Evolutionary conservation across 1,139 yeast genomes (phyloP), one percentile per base, ranked within the genome.

Genomic region (Saccharomyces hybrid): DNA sequence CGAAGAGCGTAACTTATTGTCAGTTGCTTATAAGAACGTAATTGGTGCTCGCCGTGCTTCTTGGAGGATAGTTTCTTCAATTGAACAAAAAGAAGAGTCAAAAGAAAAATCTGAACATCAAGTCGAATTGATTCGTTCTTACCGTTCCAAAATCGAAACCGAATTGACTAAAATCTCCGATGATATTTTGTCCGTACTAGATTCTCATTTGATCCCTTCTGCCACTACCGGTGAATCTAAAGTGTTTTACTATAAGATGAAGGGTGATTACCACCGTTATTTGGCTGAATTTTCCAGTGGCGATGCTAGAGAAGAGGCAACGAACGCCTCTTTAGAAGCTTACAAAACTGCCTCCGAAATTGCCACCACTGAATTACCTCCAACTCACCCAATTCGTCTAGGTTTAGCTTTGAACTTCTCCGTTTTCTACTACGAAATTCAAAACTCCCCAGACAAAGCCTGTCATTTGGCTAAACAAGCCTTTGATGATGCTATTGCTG

Each of bases 41-140:
- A 91, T 93, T 77, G 99, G 99, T 70, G 97, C 98, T 57, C 91
- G 98, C 72, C 91, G 99, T 78, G 98, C 99, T 58, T 89, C 97
- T 49, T 93, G 99, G 99, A 86, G 98, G 82, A 91, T 91, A 73
- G 97, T 91, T 57, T 89, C 97, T 50, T 90, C 97, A 49, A 91
- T 91, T 69, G 98, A 91, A 77, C 98, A 91, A 78, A 91, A 91
- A 79, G 98, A 91, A 78, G 98, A 91, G 79, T 93, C 97, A 69
- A 89, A 90, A 79, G 96, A 95, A 71, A 88, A 89, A 70, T 61
- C 70, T 13, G 69, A 65, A 44, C 69, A 67, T 63, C 97, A 91
- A 77, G 97, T 89, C 62, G 74, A 83, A 61, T 83, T 91, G 73
- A 90, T 91, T 74, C 88, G 95, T 77, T 95, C 88, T 61, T 91